Percentiles rank a stretch among this genome's conserved stretches.
Evolutionary conservation across 495 filamentous ascomycete species (phyloP).

Genomic region (Oidiodendron maius): DNA sequence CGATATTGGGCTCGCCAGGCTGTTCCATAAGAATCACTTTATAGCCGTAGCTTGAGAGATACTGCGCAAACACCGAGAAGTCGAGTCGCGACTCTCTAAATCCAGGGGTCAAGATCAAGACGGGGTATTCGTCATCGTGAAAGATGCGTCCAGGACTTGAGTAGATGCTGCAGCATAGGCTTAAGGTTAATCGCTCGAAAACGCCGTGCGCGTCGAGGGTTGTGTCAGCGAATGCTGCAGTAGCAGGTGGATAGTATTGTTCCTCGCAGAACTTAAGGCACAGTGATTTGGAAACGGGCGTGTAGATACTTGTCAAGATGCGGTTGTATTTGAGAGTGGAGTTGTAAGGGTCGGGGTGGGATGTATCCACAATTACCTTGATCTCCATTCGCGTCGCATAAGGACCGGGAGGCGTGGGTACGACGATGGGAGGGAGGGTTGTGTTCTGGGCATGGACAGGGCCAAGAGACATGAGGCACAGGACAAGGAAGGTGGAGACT

Average conservation of each 20-base stretch:
- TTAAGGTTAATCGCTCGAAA: neutral
- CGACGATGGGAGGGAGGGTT: slow-evolving; percentile 3
- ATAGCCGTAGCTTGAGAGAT: slow-evolving; percentile 8
- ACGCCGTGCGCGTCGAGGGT: neutral
- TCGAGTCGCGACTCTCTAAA: slow-evolving; percentile 4
- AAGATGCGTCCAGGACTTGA: neutral
- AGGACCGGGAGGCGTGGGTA: slow-evolving; percentile 6
- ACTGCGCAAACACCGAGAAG: slow-evolving; percentile 2
- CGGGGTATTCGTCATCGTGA: neutral
- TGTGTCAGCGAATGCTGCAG: neutral
- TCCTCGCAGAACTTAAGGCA: slow-evolving; percentile 3
- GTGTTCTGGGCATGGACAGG: neutral
- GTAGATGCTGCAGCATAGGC: neutral
- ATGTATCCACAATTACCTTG: slow-evolving; percentile 7
- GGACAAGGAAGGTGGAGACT: slow-evolving; percentile 1
- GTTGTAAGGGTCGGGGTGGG: slow-evolving; percentile 6
- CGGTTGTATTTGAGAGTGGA: neutral
- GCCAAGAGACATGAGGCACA: neutral
- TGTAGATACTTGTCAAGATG: slow-evolving; percentile 3
- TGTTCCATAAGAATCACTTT: slow-evolving; percentile 4
- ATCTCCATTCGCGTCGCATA: slow-evolving; percentile 2
- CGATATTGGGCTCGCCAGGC: slow-evolving; percentile 3
- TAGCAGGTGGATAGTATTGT: slow-evolving; percentile 6
- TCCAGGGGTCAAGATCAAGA: slow-evolving; percentile 4
- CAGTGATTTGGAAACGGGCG: slow-evolving; percentile 3